phyloP scores from a whole-genome alignment of 139 green algal species.

The Haematococcus lacustris region DNA sequence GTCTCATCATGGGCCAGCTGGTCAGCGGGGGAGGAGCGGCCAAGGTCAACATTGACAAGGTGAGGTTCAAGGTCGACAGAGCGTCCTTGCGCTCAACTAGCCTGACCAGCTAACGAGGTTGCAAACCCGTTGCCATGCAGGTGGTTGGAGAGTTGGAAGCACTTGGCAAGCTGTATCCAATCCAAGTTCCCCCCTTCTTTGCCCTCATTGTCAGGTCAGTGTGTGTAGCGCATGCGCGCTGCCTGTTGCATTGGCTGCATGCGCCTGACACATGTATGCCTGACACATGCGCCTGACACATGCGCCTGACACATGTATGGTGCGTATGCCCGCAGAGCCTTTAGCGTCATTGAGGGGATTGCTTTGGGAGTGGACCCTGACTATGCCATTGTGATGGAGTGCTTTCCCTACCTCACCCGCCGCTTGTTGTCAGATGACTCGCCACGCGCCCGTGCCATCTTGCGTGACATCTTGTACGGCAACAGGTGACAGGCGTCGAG shows the following conservation, averaged over 20 bases:
- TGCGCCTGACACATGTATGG: constrained; percentile 56
- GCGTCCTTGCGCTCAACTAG: neutral
- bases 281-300: neutral
- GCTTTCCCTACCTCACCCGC: constrained; percentile 69
- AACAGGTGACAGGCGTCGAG: constrained; percentile 11
- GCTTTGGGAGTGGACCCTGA: constrained; percentile 51
- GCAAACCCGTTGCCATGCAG: constrained; percentile 13
- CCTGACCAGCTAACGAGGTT: neutral
- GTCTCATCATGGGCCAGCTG: constrained; percentile 54
- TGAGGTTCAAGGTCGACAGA: neutral
- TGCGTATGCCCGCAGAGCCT: constrained; percentile 88
- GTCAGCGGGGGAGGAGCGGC: constrained; percentile 52
- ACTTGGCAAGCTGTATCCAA: constrained; percentile 63
- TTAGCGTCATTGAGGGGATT: constrained; percentile 82
- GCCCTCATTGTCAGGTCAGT: constrained; percentile 44
- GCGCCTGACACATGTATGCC: neutral
- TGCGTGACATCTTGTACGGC: constrained; percentile 73
- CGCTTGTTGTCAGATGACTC: constrained; percentile 73
- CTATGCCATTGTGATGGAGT: constrained; percentile 82
- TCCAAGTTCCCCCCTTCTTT: constrained; percentile 71
- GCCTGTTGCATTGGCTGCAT: neutral
- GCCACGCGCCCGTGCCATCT: constrained; percentile 41
- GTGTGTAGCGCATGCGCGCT: neutral
- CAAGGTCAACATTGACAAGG: constrained; percentile 38
- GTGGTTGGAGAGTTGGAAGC: constrained; percentile 58